phyloP scores from a whole-genome alignment of 2,329 filamentous ascomycete species.

The Sporothrix dimorphospora region DNA sequence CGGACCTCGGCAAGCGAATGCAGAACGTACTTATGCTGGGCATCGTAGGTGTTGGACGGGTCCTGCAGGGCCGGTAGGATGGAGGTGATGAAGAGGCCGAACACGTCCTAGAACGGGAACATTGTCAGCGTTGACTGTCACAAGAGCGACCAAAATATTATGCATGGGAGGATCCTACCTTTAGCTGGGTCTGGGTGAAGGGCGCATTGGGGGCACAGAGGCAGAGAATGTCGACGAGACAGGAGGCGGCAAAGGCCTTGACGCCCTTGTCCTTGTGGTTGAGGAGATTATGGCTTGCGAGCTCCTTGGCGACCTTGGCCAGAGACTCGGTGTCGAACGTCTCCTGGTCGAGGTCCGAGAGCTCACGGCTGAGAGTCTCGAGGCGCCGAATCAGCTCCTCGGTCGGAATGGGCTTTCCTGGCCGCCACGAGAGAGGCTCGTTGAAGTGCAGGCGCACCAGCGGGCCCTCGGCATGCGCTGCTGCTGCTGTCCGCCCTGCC shows the following conservation, averaged over 20 bases:
- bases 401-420: conserved; percentile 85
- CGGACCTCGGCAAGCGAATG: conserved; percentile 89
- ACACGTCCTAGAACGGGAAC: conserved; percentile 73
- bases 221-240: conserved; percentile 88
- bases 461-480: conserved; percentile 40
- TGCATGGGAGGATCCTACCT: conserved; percentile 60
- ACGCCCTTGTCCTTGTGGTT: conserved; percentile 93
- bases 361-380: conserved; percentile 78
- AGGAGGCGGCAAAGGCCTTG: conserved; percentile 84
- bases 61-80: conserved; percentile 85
- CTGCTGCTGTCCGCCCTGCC: not conserved
- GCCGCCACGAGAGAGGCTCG: conserved; percentile 85
- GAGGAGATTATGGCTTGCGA: conserved; percentile 79
- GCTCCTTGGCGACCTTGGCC: conserved; percentile 78
- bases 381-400: conserved; percentile 81
- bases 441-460: conserved; percentile 70
- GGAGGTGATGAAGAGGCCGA: conserved; percentile 81
- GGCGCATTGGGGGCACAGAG: conserved; percentile 94
- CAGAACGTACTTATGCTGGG: conserved; percentile 89
- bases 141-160: too few species aligned
- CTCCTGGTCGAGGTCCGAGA: conserved; percentile 85
- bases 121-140: not conserved
- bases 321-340: conserved; percentile 82
- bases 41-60: conserved; percentile 86
- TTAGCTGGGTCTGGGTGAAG: conserved; percentile 86